Evolutionary conservation across 192 early-diverging fungal genomes (phyloP).

Genomic region (Gryganskiella cystojenkinii): DNA sequence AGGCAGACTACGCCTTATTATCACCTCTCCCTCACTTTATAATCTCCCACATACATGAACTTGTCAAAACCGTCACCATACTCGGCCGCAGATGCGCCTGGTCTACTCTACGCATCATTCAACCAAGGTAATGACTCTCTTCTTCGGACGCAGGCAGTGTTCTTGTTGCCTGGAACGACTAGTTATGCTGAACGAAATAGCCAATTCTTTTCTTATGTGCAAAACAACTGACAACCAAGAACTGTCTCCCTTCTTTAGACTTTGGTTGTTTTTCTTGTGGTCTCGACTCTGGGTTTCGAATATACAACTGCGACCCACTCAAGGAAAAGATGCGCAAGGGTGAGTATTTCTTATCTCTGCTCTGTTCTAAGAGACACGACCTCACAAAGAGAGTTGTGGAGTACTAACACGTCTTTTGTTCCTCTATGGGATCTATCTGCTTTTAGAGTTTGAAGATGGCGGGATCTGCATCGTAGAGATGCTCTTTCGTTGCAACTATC

Average conservation of each 20-base stretch:
- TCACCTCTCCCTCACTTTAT: not conserved
- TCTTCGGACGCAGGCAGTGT: too few relatives aligned
- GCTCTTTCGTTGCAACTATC: conserved; percentile 87
- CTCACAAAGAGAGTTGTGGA: not conserved
- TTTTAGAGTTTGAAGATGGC: conserved; percentile 82
- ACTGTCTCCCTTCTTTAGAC: conserved; percentile 50
- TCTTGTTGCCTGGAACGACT: too few relatives aligned
- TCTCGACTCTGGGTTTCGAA: conserved; percentile 83
- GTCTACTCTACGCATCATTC: conserved; percentile 81
- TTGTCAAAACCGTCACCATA: conserved; percentile 58
- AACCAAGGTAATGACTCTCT: conserved; percentile 64
- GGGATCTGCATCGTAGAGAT: conserved; percentile 86
- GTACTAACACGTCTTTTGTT: not conserved
- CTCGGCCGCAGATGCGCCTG: conserved; percentile 63
- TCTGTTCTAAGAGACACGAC: not conserved
- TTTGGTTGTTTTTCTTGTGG: conserved; percentile 87
- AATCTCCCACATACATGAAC: conserved; percentile 40
- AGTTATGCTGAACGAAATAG: not conserved
- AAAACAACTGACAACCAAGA: not conserved
- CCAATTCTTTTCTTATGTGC: not conserved
- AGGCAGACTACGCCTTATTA: not conserved
- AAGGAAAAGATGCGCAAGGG: conserved; percentile 83
- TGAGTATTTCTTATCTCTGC: conserved; percentile 11
- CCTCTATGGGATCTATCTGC: not conserved
- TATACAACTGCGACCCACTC: conserved; percentile 86